These are phyloP conservation scores for Phytophthora melonis DNA, from an alignment of 352 stramenopile genomes.

Conservation along the genomic window DNA sequence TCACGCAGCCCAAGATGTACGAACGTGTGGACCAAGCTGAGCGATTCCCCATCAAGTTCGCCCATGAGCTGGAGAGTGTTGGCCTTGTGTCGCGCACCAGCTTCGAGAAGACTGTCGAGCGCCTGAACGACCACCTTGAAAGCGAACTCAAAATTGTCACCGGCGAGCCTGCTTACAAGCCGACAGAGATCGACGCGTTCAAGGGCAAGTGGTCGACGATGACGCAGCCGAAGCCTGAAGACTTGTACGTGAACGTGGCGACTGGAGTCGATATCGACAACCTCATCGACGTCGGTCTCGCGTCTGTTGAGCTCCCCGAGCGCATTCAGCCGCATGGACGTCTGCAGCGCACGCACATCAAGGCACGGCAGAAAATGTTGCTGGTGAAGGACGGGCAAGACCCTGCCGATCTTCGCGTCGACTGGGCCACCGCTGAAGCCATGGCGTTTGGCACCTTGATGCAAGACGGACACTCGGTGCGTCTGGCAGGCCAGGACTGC, in stretches of 20 bases:
- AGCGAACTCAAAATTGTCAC: constrained; percentile 65
- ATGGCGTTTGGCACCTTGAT: constrained; percentile 91
- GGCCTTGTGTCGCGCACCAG: constrained; percentile 64
- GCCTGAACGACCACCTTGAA: constrained; percentile 73
- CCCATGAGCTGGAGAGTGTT: constrained; percentile 62
- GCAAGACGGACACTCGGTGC: constrained; percentile 83
- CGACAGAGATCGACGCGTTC: constrained; percentile 78
- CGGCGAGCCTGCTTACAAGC: constrained; percentile 56
- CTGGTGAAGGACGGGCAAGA: constrained; percentile 39
- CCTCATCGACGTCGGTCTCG: constrained; percentile 68
- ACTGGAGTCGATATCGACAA: constrained; percentile 70
- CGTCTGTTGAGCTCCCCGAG: constrained; percentile 68
- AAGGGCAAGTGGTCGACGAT: constrained; percentile 76
- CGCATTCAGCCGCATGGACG: constrained; percentile 71
- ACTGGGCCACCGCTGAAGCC: constrained; percentile 90
- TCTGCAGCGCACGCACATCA: constrained; percentile 83
- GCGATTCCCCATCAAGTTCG: constrained; percentile 79
- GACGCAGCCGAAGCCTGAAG: constrained; percentile 50
- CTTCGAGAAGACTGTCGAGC: constrained; percentile 69
- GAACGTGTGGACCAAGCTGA: constrained; percentile 67
- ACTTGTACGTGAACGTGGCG: constrained; percentile 61
- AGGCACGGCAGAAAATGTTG: constrained; percentile 79
- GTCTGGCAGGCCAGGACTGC: constrained; percentile 89
- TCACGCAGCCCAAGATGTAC: constrained; percentile 93
- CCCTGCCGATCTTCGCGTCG: constrained; percentile 62